A percentile compares a stretch with the other conserved stretches of the same genome.
These are phyloP conservation scores for Phanerodontia chrysosporium DNA, from an alignment of 768 basidiomycete genomes.

Conservation along the genomic window DNA sequence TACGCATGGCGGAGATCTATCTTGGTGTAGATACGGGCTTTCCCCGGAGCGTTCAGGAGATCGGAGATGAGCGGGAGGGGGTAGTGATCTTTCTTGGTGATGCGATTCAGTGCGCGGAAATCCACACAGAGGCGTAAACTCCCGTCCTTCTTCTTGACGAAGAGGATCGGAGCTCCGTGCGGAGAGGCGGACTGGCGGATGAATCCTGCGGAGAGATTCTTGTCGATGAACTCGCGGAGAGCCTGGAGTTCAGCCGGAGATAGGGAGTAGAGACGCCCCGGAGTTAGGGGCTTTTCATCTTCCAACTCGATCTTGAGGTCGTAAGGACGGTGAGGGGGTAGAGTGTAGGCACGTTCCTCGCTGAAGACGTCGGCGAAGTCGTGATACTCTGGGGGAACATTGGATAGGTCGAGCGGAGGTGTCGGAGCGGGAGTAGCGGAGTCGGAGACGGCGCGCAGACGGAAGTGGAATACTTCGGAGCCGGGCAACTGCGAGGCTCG, in stretches of 20 bases:
- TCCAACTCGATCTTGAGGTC: conserved; percentile 34
- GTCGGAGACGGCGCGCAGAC: no score
- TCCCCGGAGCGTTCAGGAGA: conserved; percentile 19
- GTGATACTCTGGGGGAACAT: no score
- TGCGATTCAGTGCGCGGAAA: conserved; percentile 27
- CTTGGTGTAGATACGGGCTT: conserved; percentile 27
- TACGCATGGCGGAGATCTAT: conserved; percentile 38
- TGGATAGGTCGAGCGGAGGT: no score
- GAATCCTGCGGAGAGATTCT: conserved; percentile 30
- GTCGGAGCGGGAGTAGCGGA: no score
- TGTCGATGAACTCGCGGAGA: conserved; percentile 32
- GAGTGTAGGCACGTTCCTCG: conserved; percentile 1
- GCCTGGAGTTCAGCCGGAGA: conserved; percentile 28
- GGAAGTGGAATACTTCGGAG: no score
- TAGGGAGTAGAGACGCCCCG: conserved; percentile 33
- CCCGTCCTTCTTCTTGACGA: conserved; percentile 25
- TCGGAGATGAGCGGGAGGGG: conserved; percentile 31
- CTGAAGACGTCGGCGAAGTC: no score
- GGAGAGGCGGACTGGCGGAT: conserved; percentile 27
- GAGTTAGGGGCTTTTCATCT: conserved; percentile 21
- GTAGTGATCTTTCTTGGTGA: conserved; percentile 31
- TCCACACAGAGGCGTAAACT: conserved; percentile 22
- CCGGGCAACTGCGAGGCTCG: no score
- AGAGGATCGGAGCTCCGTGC: conserved; percentile 22
- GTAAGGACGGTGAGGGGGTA: conserved; percentile 31